Evolutionary conservation across 116 monocot genomes (phyloP).

Genomic region (Zostera marina): DNA sequence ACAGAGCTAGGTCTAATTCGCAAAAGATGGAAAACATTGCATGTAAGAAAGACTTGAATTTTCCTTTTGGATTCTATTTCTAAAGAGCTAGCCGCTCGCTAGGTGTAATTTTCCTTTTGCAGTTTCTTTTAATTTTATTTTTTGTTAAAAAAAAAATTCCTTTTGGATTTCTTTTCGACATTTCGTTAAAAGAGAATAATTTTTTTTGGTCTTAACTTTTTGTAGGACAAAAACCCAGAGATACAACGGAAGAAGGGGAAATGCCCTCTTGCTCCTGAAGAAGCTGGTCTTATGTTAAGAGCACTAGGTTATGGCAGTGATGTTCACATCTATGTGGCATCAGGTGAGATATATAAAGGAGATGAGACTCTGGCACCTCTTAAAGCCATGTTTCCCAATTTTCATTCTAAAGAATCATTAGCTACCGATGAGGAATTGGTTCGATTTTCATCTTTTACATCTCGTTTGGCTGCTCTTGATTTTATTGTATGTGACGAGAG

Average conservation of each 20-base stretch:
- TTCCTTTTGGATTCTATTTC: neutral
- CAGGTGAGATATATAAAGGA: conserved; percentile 64
- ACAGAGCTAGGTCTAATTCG: conserved; percentile 70
- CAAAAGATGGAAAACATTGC: conserved; percentile 80
- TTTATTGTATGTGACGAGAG: conserved; percentile 66
- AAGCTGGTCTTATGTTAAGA: conserved; percentile 34
- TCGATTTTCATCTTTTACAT: conserved; percentile 39
- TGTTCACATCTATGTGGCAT: conserved; percentile 55
- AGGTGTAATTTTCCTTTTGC: too few species aligned
- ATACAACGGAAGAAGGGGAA: conserved; percentile 5
- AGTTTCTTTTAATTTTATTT: too few species aligned
- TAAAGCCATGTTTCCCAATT: conserved; percentile 55
- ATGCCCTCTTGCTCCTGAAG: conserved; percentile 5
- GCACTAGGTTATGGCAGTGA: conserved; percentile 46
- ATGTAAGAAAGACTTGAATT: conserved; percentile 22
- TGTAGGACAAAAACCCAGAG: conserved; percentile 4
- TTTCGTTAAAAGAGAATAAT: neutral
- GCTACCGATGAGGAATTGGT: conserved; percentile 42
- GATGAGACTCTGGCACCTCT: conserved; percentile 48
- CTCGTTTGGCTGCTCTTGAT: conserved; percentile 78
- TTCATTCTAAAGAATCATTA: conserved; percentile 61
- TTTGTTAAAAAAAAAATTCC: too few species aligned
- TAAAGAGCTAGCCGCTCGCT: too few species aligned
- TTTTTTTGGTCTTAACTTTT: neutral
- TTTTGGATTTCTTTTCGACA: too few species aligned